Evolutionary conservation across 1,284 basidiomycete genomes (phyloP), one percentile per base, ranked within the genome.

Genomic region (Jaminaea rosea): DNA sequence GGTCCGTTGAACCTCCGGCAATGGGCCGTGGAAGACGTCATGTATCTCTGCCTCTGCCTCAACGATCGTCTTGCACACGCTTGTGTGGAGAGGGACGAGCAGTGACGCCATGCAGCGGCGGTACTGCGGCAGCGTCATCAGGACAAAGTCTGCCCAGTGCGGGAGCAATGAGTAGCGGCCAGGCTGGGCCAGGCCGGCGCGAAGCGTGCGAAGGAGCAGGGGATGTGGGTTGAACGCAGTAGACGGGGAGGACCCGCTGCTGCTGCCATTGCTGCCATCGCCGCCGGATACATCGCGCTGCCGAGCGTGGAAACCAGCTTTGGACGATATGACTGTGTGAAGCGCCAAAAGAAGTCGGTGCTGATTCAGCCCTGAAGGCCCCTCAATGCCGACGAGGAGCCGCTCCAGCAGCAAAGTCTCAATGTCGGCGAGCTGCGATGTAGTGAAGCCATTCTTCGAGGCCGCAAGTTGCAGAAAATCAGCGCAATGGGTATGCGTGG

Each of bases 71-170:
- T 15, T 8, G 69, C 87, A 87, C 46, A 94, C 74, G 61, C 85
- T 85, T 57, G 90, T 88, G 56, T 82, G 85, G 21, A 98, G 77
- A 1, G 88, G 84, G 13, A 82, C 78, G n/a, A 94, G 78, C 34
- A 86, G 79, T 13, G 79, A 76, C 37, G 83, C 81, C 6, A 88
- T 76, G 21, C 81, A 77, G 39, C 83, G 82, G 55, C 87, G 85
- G 65, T 88, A 87, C 61, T 87, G 84, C 0, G 88, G 84, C 7
- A 92, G 78, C 0, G 88, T 87, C 84, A 88, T 88, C 49, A 96
- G 80, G 52, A 96, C 80, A 71, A 98, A 97, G 73, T 97, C 93
- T 21, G 96, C 80, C 93, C 93, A 98, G 69, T 94, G 88, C 67
- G 93, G 89, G 11, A 94, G 76, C 21, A 92, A 80, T 1, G 87